These are phyloP conservation scores for Botryotinia globosa DNA, from an alignment of 2,329 filamentous ascomycete species.

Conservation along the genomic window DNA sequence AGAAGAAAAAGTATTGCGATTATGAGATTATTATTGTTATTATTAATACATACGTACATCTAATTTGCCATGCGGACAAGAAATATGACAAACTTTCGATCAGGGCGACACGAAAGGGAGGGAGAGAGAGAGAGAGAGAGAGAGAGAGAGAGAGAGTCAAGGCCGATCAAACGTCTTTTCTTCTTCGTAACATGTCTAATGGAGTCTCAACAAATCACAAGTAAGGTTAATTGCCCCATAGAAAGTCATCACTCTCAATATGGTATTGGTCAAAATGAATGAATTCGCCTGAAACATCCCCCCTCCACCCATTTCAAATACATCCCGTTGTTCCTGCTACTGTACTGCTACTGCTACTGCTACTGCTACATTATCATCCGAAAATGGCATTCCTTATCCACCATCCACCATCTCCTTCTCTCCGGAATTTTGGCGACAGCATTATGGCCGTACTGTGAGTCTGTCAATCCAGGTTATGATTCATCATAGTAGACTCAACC, in stretches of 20 bases:
- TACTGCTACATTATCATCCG: constrained; percentile 12
- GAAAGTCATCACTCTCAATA: background rate
- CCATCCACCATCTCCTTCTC: background rate
- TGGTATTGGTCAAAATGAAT: constrained; percentile 1
- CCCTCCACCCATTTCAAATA: constrained; percentile 9
- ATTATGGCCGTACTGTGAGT: background rate
- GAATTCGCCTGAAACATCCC: constrained; percentile 18
- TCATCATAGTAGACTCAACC: background rate
- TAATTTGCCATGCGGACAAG: background rate
- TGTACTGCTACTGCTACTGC: background rate
- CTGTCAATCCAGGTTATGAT: background rate
- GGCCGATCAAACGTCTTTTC: background rate
- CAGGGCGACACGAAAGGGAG: background rate
- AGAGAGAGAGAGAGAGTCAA: background rate
- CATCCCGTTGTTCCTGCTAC: background rate
- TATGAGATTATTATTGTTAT: too few relatives aligned
- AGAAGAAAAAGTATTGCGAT: background rate
- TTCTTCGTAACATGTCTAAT: background rate
- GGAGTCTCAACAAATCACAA: background rate
- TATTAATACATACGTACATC: background rate
- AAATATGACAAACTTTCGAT: background rate
- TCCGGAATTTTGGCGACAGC: background rate
- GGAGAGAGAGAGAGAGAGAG: too few relatives aligned
- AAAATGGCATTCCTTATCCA: background rate
- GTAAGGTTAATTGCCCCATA: background rate